Percentiles rank a stretch among this genome's conserved stretches.
phyloP scores from a whole-genome alignment of 2,329 filamentous ascomycete species.

The Whalleya microplaca region DNA sequence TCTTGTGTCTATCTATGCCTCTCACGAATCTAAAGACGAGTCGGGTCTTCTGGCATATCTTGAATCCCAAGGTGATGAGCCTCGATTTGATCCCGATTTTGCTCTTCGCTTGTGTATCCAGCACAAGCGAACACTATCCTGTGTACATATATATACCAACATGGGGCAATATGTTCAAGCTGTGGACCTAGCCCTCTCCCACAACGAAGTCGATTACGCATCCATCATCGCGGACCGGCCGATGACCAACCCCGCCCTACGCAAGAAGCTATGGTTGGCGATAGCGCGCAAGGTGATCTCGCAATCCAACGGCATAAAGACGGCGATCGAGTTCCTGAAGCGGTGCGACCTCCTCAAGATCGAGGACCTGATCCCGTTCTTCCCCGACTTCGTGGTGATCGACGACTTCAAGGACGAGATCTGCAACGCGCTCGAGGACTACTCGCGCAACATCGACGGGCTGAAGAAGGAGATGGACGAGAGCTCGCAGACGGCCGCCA shows the following conservation, averaged over 20 bases:
- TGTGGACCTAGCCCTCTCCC: slow-evolving; percentile 87
- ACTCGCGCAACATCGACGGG: slow-evolving; percentile 85
- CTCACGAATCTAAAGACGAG: slow-evolving; percentile 81
- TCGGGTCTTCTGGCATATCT: slow-evolving; percentile 85
- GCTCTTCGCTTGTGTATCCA: slow-evolving; percentile 94
- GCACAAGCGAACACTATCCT: slow-evolving; percentile 88
- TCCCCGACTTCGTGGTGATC: slow-evolving; percentile 97
- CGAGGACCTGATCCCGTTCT: slow-evolving; percentile 96
- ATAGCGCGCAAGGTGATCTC: slow-evolving; percentile 94
- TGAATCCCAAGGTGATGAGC: slow-evolving; percentile 84
- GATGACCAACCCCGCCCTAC: slow-evolving; percentile 74
- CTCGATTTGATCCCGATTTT: slow-evolving; percentile 92
- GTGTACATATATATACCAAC: slow-evolving; percentile 94
- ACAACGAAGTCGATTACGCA: slow-evolving; percentile 88
- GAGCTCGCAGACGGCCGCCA: slow-evolving; percentile 81
- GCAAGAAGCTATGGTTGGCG: slow-evolving; percentile 94
- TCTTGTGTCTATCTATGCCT: slow-evolving; percentile 92
- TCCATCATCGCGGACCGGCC: slow-evolving; percentile 86
- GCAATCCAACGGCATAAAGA: slow-evolving; percentile 83
- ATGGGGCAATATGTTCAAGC: slow-evolving; percentile 96
- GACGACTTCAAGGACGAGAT: slow-evolving; percentile 99
- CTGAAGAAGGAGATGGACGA: slow-evolving; percentile 96
- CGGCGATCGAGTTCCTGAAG: slow-evolving; percentile 90
- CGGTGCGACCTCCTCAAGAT: slow-evolving; percentile 91
- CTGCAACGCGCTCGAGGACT: slow-evolving; percentile 89